A percentile compares a stretch with the other conserved stretches of the same genome.
phyloP scores from a whole-genome alignment of 441 rosid genomes.

The Capsella rubella region DNA sequence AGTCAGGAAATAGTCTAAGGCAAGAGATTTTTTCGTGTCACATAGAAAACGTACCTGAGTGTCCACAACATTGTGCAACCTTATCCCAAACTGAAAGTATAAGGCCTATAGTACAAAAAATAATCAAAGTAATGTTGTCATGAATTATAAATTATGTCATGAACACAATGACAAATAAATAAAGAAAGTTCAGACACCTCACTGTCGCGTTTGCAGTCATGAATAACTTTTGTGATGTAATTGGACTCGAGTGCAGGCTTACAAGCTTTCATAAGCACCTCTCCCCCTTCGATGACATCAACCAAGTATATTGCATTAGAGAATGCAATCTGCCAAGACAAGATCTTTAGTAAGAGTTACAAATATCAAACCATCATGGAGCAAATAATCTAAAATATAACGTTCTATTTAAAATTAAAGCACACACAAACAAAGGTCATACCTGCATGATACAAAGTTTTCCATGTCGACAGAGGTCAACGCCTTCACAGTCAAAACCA shows the following conservation, averaged over 20 bases:
- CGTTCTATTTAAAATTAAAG: too few relatives aligned
- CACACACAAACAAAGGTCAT: not conserved
- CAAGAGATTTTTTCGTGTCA: constrained; percentile 4
- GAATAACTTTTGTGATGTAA: constrained; percentile 90
- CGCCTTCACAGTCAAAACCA: constrained; percentile 96
- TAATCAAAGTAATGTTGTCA: constrained; percentile 14
- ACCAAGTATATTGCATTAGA: constrained; percentile 88
- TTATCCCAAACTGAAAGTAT: constrained; percentile 89
- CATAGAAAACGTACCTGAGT: constrained; percentile 69
- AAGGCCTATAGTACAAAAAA: constrained; percentile 64
- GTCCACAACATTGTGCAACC: constrained; percentile 82
- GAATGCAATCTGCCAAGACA: constrained; percentile 87
- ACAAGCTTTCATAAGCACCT: constrained; percentile 75
- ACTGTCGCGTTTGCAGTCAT: constrained; percentile 97
- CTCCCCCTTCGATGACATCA: constrained; percentile 84
- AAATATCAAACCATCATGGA: constrained; percentile 1
- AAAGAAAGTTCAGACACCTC: constrained; percentile 67
- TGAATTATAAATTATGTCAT: constrained; percentile 25
- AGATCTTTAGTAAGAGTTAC: constrained; percentile 24
- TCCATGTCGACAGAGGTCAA: constrained; percentile 84
- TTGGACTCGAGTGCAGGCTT: constrained; percentile 97
- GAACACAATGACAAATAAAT: constrained; percentile 31
- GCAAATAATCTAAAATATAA: not conserved
- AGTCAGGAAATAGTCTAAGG: constrained; percentile 25
- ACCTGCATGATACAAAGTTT: constrained; percentile 95